A percentile compares a stretch with the other conserved stretches of the same genome.
These are phyloP conservation scores for Colletotrichum tropicicola DNA, from an alignment of 2,329 filamentous ascomycete genomes.

Conservation along the genomic window DNA sequence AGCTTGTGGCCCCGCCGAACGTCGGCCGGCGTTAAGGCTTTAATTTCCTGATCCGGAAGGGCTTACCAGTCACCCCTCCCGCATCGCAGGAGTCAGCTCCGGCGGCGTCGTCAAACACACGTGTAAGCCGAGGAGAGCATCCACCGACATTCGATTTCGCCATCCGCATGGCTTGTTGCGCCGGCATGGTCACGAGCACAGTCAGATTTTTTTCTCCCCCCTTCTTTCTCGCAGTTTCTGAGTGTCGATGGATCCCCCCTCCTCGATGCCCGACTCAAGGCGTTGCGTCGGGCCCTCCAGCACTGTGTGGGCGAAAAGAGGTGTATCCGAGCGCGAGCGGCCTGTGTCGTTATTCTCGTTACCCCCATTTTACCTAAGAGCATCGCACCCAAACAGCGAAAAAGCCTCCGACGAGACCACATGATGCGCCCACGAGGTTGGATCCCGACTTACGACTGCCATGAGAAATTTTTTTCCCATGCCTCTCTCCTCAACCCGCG, in stretches of 20 bases:
- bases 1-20: not conserved
- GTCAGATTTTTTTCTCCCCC: not conserved
- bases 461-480: not conserved
- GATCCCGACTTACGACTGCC: not conserved
- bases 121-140: not conserved
- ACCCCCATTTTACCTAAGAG: conserved; percentile 15
- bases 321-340: not conserved
- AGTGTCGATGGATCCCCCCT: not conserved
- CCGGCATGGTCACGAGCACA: not conserved
- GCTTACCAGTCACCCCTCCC: not conserved
- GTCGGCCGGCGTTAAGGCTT: not conserved
- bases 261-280: not conserved
- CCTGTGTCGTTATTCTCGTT: not conserved
- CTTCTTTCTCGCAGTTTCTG: too few relatives aligned
- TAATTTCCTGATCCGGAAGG: conserved; percentile 3
- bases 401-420: conserved; percentile 10
- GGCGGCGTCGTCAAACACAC: too few relatives aligned
- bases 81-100: too few relatives aligned
- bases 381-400: conserved; percentile 1
- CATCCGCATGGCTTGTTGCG: too few relatives aligned
- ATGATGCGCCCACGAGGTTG: not conserved
- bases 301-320: not conserved
- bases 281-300: not conserved
- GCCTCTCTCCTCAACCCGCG: not conserved
- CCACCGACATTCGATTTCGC: not conserved